Conservation (phyloP, 2,329 filamentous ascomycete species). For the Sodiomyces alkalinus region DNA sequence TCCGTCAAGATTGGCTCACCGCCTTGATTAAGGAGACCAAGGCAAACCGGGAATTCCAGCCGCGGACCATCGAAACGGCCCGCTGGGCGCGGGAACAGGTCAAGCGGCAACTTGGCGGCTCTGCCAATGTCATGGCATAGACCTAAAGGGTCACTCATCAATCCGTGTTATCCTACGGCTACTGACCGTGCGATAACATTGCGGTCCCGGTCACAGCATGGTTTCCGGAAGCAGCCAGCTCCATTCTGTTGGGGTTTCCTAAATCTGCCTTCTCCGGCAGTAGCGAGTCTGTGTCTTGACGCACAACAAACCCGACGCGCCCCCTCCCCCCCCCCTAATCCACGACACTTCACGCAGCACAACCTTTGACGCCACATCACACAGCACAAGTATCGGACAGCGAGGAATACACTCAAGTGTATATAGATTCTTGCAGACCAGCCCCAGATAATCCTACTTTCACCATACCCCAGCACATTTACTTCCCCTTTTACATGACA, state of each 20-base stretch:
- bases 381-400: conserved; percentile 5
- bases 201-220: too few species aligned
- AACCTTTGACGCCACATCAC: conserved; percentile 4
- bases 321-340: conserved; percentile 4
- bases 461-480: conserved; percentile 8
- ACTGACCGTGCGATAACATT: too few species aligned
- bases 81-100: conserved; percentile 96
- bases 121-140: conserved; percentile 34
- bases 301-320: too few species aligned
- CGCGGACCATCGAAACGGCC: conserved; percentile 82
- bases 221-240: conserved; percentile 7
- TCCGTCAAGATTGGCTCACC: conserved; percentile 84
- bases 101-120: conserved; percentile 65
- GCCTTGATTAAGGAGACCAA: conserved; percentile 84
- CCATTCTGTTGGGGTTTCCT: conserved; percentile 3
- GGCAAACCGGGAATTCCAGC: conserved; percentile 70
- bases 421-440: conserved; percentile 9
- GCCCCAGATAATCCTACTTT: conserved; percentile 5
- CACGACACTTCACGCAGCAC: conserved; percentile 8
- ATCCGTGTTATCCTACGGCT: too few species aligned
- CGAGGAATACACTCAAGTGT: conserved; percentile 7
- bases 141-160: conserved; percentile 15
- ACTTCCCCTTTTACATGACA: conserved; percentile 3
- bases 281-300: too few species aligned
- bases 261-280: conserved; percentile 3